A percentile compares a stretch with the other conserved stretches of the same genome.
phyloP scores from a whole-genome alignment of 306 rosid species.

The Styphnolobium japonicum region DNA sequence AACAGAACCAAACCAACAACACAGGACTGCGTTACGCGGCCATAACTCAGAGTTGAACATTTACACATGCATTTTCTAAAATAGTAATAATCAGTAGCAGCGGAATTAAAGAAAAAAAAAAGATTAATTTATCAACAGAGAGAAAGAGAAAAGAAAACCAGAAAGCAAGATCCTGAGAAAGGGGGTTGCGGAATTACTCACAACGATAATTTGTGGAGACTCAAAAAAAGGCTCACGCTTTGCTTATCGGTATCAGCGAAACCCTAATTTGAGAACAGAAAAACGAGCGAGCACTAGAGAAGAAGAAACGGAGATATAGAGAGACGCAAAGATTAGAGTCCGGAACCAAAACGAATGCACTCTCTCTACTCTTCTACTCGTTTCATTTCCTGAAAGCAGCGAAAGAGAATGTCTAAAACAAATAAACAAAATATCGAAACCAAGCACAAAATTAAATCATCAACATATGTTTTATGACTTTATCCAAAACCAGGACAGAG shows the following conservation, averaged over 20 bases:
- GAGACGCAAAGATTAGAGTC: constrained; percentile 19
- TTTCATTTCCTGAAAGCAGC: constrained; percentile 49
- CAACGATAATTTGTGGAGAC: constrained; percentile 35
- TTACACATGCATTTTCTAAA: neutral
- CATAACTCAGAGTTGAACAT: neutral
- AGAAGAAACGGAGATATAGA: constrained; percentile 29
- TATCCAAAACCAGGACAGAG: neutral
- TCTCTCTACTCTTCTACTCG: constrained; percentile 9
- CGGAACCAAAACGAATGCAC: constrained; percentile 21
- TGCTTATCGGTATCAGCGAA: constrained; percentile 30
- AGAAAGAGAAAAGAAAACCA: neutral
- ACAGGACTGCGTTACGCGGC: neutral
- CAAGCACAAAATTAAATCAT: neutral
- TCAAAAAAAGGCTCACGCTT: constrained; percentile 12
- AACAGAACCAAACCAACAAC: neutral
- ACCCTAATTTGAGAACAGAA: constrained; percentile 77
- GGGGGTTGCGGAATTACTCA: constrained; percentile 38
- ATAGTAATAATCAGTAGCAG: neutral
- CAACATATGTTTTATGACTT: neutral
- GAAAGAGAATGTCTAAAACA: constrained; percentile 24
- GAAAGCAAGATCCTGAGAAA: neutral
- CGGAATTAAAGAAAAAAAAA: neutral
- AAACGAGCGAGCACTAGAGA: constrained; percentile 48
- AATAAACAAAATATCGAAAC: neutral
- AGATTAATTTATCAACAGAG: neutral